Evolutionary conservation across 1,284 basidiomycete species (phyloP).

Genomic region (Ganoderma lucidum): DNA sequence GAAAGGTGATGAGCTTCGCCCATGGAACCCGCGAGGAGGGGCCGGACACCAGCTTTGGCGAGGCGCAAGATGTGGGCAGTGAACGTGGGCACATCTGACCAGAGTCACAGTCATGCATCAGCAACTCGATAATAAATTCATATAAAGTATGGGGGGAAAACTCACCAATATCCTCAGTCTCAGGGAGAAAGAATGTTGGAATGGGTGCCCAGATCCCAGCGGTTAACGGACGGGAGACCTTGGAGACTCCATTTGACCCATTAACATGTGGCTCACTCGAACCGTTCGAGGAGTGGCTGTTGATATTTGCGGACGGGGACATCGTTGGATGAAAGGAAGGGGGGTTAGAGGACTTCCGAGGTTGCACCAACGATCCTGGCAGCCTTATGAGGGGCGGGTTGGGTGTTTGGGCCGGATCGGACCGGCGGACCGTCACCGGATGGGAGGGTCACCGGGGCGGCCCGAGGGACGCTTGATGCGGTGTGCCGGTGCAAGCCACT

Average conservation of each 20-base stretch:
- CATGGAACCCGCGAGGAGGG: constrained; percentile 85
- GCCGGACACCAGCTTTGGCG: constrained; percentile 76
- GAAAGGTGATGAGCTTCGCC: constrained; percentile 84
- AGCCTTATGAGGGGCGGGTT: constrained; percentile 13
- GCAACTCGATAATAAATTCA: neutral
- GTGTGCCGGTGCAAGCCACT: neutral
- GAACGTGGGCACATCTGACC: constrained; percentile 76
- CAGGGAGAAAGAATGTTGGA: constrained; percentile 81
- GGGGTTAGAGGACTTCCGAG: constrained; percentile 11
- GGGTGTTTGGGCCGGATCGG: constrained; percentile 19
- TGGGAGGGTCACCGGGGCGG: neutral
- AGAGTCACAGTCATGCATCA: neutral
- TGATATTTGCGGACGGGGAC: constrained; percentile 16
- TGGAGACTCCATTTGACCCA: constrained; percentile 29
- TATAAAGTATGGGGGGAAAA: constrained; percentile 7
- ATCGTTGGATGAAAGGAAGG: constrained; percentile 14
- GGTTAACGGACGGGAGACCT: constrained; percentile 57
- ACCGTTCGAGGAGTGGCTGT: constrained; percentile 13
- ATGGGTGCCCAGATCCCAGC: constrained; percentile 89
- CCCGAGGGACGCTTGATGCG: constrained; percentile 9
- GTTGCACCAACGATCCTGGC: neutral
- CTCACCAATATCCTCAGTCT: constrained; percentile 83
- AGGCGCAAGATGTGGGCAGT: constrained; percentile 76
- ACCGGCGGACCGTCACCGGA: constrained; percentile 24
- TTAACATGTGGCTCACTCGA: constrained; percentile 16